A percentile compares a stretch with the other conserved stretches of the same genome.
These are phyloP conservation scores for Colletotrichum tofieldiae DNA, from an alignment of 2,329 filamentous ascomycete genomes.

Conservation along the genomic window DNA sequence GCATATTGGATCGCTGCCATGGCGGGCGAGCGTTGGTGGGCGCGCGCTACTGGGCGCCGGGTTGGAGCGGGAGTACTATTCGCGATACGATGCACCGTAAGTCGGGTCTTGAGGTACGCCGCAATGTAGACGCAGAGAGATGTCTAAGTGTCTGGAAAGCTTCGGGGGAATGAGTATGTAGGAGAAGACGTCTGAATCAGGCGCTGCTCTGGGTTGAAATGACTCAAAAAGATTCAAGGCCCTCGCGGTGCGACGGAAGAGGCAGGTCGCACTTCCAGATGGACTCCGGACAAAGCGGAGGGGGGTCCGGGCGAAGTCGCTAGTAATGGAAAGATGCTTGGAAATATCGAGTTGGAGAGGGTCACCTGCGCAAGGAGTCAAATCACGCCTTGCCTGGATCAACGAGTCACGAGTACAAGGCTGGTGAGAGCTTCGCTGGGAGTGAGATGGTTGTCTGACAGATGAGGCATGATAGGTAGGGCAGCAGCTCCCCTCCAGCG, in stretches of 20 bases:
- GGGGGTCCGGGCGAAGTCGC: slow-evolving; percentile 9
- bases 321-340: not conserved
- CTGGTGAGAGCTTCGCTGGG: slow-evolving; percentile 12
- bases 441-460: slow-evolving; percentile 22
- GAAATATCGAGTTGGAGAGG: not conserved
- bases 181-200: slow-evolving; percentile 1
- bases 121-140: not conserved
- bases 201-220: slow-evolving; percentile 6
- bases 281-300: slow-evolving; percentile 25
- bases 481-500: slow-evolving; percentile 6
- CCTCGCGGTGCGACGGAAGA: slow-evolving; percentile 17
- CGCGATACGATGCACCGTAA: slow-evolving; percentile 1
- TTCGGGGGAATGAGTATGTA: not conserved
- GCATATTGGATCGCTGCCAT: slow-evolving; percentile 80
- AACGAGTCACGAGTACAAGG: slow-evolving; percentile 23
- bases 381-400: not conserved
- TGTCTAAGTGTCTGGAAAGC: not conserved
- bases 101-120: not conserved
- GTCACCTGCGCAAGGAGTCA: slow-evolving; percentile 15
- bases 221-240: slow-evolving; percentile 22
- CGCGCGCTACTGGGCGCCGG: not conserved
- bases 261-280: slow-evolving; percentile 21
- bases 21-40: slow-evolving; percentile 47
- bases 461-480: slow-evolving; percentile 14
- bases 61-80: not conserved